Percentiles rank a stretch among this genome's conserved stretches.
These are phyloP conservation scores for Verticillium alfalfae DNA, from an alignment of 2,329 filamentous ascomycete species.

Conservation along the genomic window DNA sequence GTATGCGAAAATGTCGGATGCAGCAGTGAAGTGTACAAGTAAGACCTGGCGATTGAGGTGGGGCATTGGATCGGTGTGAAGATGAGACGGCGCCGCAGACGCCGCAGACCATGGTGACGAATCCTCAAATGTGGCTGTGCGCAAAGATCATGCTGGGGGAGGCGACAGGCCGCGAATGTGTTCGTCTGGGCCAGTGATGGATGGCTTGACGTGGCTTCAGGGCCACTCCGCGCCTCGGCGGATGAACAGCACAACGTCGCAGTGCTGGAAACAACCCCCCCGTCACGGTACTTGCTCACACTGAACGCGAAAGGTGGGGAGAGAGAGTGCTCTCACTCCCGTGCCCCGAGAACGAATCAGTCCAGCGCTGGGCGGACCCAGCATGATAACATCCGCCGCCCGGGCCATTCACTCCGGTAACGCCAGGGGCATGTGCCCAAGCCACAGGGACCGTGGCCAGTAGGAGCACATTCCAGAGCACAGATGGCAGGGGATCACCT, in stretches of 20 bases:
- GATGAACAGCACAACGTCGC: not conserved
- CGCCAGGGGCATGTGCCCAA: not conserved
- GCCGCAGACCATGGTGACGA: not conserved
- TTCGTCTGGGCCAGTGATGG: not conserved
- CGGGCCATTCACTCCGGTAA: not conserved
- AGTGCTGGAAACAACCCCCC: not conserved
- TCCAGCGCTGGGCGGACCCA: not conserved
- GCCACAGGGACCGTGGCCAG: not conserved
- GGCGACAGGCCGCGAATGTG: not conserved
- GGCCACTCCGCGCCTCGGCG: not conserved
- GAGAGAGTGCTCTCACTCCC: too few relatives aligned
- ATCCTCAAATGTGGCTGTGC: not conserved
- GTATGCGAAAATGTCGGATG: not conserved
- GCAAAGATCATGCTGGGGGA: not conserved
- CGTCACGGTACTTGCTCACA: too few relatives aligned
- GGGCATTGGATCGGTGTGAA: not conserved
- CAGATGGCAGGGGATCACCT: not conserved
- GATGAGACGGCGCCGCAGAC: not conserved
- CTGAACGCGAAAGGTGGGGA: too few relatives aligned
- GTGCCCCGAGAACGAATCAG: too few relatives aligned
- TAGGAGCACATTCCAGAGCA: not conserved
- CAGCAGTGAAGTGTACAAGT: not conserved
- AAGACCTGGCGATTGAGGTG: not conserved
- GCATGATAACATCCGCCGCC: not conserved
- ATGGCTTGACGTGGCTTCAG: not conserved